Evolutionary conservation across 208 protist genomes (phyloP).

Genomic region (Dictyostelium gargantuum): DNA sequence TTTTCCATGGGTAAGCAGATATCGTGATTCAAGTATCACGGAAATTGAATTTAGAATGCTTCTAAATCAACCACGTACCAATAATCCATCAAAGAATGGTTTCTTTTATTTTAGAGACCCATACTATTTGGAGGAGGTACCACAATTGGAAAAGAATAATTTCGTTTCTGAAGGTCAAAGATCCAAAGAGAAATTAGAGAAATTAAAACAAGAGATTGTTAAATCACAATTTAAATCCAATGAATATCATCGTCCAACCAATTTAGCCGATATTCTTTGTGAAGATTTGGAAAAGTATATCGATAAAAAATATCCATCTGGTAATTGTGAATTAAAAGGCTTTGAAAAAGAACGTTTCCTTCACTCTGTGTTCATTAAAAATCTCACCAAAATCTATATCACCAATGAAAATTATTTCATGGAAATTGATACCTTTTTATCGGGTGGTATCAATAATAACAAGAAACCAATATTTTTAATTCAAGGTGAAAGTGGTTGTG

Average conservation of each 20-base stretch:
- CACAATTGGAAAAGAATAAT: conserved; percentile 10
- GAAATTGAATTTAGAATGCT: conserved; percentile 45
- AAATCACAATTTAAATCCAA: neutral
- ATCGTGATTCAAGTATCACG: conserved; percentile 34
- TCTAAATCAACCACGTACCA: neutral
- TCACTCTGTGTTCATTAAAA: neutral
- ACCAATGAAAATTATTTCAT: conserved; percentile 66
- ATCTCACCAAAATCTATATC: conserved; percentile 36
- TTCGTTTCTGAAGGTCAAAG: conserved; percentile 68
- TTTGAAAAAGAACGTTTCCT: conserved; percentile 50
- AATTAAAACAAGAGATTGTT: conserved; percentile 64
- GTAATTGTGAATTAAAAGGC: neutral
- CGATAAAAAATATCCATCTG: conserved; percentile 52
- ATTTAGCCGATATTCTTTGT: conserved; percentile 32
- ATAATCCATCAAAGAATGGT: neutral
- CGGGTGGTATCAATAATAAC: neutral
- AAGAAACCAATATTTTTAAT: conserved; percentile 42
- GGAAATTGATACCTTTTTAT: conserved; percentile 63
- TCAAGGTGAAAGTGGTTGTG: conserved; percentile 43
- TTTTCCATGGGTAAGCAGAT: conserved; percentile 73
- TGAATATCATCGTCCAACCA: conserved; percentile 47
- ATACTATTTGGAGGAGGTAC: conserved; percentile 71
- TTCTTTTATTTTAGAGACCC: conserved; percentile 78
- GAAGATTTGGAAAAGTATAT: conserved; percentile 61
- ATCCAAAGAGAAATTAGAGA: conserved; percentile 55